Conservation (phyloP, 2,329 filamentous ascomycete species). For the Apiospora arundinis region DNA sequence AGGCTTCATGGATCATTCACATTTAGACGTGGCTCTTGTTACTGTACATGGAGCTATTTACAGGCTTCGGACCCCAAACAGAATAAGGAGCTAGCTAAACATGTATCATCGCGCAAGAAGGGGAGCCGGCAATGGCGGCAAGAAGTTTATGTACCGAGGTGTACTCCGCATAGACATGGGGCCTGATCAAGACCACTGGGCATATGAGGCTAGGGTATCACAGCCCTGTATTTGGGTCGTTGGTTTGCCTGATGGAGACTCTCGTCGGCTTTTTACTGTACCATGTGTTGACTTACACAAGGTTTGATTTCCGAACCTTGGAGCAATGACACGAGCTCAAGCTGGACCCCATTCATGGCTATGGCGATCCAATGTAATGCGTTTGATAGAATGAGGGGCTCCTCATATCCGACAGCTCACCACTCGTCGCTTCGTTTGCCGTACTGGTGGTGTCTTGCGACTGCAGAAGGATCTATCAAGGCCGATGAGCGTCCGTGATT, state of each 20-base stretch:
- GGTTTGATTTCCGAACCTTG: background rate
- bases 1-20: background rate
- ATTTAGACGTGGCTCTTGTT: background rate
- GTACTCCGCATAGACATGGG: background rate
- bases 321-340: background rate
- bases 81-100: background rate
- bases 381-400: no score
- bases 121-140: background rate
- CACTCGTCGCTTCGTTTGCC: background rate
- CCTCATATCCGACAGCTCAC: no score
- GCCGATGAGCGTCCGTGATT: background rate
- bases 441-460: background rate
- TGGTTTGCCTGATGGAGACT: background rate
- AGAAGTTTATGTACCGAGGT: background rate
- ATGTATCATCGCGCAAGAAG: background rate
- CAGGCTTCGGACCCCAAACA: background rate
- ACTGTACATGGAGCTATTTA: background rate
- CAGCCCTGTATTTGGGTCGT: no score
- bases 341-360: no score
- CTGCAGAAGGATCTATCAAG: background rate
- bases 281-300: no score
- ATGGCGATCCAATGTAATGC: no score
- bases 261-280: background rate
- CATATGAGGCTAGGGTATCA: background rate
- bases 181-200: rapidly evolving